Conservation (phyloP, 176 grass and related monocot species). For the Elymus sibiricus region DNA sequence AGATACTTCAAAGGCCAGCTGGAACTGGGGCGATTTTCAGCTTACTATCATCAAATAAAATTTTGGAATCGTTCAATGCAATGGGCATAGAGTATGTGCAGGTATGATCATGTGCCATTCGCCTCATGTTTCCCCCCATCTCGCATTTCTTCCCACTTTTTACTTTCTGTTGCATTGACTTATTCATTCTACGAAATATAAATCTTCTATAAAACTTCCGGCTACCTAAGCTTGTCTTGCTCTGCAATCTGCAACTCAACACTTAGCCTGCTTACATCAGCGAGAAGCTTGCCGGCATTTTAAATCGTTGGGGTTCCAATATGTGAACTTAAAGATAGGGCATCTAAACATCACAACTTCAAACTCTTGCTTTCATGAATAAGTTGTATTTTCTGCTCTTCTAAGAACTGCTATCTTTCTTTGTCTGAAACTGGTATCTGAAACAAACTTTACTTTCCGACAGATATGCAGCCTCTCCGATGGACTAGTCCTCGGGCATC, state of each 20-base stretch:
- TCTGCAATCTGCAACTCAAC: background rate
- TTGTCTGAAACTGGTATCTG: background rate
- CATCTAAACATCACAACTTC: background rate
- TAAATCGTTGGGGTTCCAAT: background rate
- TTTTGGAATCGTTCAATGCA: conserved; percentile 58
- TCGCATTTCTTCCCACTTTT: background rate
- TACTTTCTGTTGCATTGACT: background rate
- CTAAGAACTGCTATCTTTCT: background rate
- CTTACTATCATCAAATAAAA: conserved; percentile 59
- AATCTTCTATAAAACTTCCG: background rate
- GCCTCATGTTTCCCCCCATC: background rate
- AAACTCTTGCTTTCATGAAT: background rate
- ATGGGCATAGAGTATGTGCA: conserved; percentile 74
- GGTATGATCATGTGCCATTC: conserved; percentile 33
- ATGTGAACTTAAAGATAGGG: background rate
- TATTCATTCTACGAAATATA: background rate
- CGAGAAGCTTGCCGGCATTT: background rate
- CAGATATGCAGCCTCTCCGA: conserved; percentile 72
- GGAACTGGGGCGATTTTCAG: conserved; percentile 73
- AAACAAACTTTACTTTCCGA: background rate
- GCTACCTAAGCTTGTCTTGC: background rate
- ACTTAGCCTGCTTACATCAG: background rate
- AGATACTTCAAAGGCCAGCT: conserved; percentile 63
- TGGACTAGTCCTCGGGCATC: conserved; percentile 40
- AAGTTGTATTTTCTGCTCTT: background rate